Percentiles rank a stretch among this genome's conserved stretches.
Conservation (phyloP, 345 rosid genomes). For the Lepidium didymum region DNA sequence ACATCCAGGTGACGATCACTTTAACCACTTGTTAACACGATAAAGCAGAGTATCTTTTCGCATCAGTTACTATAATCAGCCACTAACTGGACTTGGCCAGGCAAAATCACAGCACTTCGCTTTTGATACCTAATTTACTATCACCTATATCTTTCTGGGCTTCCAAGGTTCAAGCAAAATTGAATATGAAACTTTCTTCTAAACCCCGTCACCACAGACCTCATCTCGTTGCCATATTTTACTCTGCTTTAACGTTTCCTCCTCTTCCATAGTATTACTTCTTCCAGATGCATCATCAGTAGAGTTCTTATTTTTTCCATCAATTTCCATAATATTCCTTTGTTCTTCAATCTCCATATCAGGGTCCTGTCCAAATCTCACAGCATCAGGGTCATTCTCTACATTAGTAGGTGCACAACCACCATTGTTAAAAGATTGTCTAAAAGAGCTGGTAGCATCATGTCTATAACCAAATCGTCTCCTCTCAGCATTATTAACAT, state of each 20-base stretch:
- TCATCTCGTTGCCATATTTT: slow-evolving; percentile 48
- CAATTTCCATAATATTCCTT: slow-evolving; percentile 52
- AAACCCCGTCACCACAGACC: slow-evolving; percentile 41
- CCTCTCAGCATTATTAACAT: slow-evolving; percentile 50
- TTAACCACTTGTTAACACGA: background rate
- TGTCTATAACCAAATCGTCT: slow-evolving; percentile 63
- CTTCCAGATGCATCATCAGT: slow-evolving; percentile 54
- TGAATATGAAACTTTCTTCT: slow-evolving; percentile 54
- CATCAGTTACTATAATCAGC: background rate
- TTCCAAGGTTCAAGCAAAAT: slow-evolving; percentile 10
- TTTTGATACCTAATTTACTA: slow-evolving; percentile 4
- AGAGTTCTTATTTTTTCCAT: slow-evolving; percentile 46
- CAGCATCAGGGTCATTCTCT: slow-evolving; percentile 50
- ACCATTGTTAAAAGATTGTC: slow-evolving; percentile 44
- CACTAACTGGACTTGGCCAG: background rate
- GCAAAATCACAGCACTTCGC: background rate
- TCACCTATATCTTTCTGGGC: slow-evolving; percentile 4
- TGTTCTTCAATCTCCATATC: slow-evolving; percentile 41
- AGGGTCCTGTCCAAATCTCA: slow-evolving; percentile 44
- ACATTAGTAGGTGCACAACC: slow-evolving; percentile 36
- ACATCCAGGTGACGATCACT: background rate
- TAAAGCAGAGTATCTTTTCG: background rate
- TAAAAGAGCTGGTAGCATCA: slow-evolving; percentile 55
- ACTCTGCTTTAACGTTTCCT: slow-evolving; percentile 51
- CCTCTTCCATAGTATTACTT: slow-evolving; percentile 46